Evolutionary conservation across 2,329 filamentous ascomycete genomes (phyloP).

Genomic region (Fusarium penzigii): DNA sequence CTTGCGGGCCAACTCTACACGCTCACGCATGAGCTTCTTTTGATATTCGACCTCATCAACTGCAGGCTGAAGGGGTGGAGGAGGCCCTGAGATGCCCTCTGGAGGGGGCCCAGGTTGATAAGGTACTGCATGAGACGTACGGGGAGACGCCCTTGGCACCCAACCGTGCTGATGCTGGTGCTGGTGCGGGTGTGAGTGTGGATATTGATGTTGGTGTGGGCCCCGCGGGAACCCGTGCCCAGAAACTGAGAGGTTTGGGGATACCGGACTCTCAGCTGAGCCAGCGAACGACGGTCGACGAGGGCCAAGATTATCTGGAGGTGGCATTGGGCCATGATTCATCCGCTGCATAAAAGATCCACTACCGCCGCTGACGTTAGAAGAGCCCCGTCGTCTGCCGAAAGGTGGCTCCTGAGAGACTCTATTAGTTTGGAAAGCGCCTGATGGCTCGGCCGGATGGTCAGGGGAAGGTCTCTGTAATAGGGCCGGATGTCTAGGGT

Average conservation of each 20-base stretch:
- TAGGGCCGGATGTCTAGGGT: conserved; percentile 72
- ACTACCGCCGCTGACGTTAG: conserved; percentile 87
- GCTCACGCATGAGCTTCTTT: conserved; percentile 73
- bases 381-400: conserved; percentile 79
- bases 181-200: neutral
- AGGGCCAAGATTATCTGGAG: conserved; percentile 45
- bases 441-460: conserved; percentile 76
- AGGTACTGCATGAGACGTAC: conserved; percentile 41
- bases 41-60: conserved; percentile 63
- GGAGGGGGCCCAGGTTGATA: conserved; percentile 31
- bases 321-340: conserved; percentile 42
- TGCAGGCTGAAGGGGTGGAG: conserved; percentile 34
- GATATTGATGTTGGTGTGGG: neutral
- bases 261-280: conserved; percentile 52
- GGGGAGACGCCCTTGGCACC: conserved; percentile 45
- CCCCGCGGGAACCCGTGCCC: conserved; percentile 30
- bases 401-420: conserved; percentile 67
- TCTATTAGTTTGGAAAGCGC: conserved; percentile 81
- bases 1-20: conserved; percentile 68
- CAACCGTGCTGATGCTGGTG: conserved; percentile 25
- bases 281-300: conserved; percentile 52
- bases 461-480: conserved; percentile 73
- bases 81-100: conserved; percentile 34
- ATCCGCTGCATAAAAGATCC: conserved; percentile 65
- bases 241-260: conserved; percentile 37